phyloP scores from a whole-genome alignment of 2,329 filamentous ascomycete species.

The Cercospora citrullina region DNA sequence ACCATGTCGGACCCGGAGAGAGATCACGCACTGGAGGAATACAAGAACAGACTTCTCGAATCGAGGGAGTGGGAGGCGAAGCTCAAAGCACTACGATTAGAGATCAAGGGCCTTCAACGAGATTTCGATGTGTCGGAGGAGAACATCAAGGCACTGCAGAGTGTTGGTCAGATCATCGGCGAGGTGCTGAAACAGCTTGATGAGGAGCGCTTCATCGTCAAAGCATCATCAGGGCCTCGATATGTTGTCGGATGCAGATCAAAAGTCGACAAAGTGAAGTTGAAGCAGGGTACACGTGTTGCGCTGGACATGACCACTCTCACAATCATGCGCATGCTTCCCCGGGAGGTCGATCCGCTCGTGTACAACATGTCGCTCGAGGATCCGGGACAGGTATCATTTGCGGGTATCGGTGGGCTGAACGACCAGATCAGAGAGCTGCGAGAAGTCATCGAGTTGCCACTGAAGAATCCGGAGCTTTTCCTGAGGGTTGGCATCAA shows the following conservation, averaged over 20 bases:
- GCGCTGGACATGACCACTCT: constrained; percentile 99
- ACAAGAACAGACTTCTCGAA: constrained; percentile 66
- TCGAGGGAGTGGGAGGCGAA: constrained; percentile 99
- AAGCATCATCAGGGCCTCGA: constrained; percentile 92
- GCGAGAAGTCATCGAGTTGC: constrained; percentile 95
- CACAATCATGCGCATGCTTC: constrained; percentile 99
- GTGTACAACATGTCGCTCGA: constrained; percentile 99
- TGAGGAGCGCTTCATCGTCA: constrained; percentile 98
- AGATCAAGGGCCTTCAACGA: constrained; percentile 92
- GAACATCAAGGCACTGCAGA: constrained; percentile 98
- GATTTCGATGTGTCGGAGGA: constrained; percentile 98
- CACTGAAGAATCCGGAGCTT: constrained; percentile 96
- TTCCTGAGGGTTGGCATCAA: constrained; percentile 98
- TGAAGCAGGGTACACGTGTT: constrained; percentile 97
- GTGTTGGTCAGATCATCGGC: constrained; percentile 98
- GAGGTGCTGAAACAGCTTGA: constrained; percentile 98
- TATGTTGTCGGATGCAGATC: constrained; percentile 98
- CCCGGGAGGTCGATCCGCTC: constrained; percentile 94
- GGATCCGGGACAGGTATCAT: constrained; percentile 95
- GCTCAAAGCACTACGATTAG: constrained; percentile 87
- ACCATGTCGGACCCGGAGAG: constrained; percentile 50
- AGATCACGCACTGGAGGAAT: constrained; percentile 53
- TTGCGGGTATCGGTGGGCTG: constrained; percentile 93
- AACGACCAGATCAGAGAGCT: constrained; percentile 98
- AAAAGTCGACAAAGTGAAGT: constrained; percentile 94